These are phyloP conservation scores for Suillus americanus DNA, from an alignment of 768 basidiomycete genomes.

Conservation along the genomic window DNA sequence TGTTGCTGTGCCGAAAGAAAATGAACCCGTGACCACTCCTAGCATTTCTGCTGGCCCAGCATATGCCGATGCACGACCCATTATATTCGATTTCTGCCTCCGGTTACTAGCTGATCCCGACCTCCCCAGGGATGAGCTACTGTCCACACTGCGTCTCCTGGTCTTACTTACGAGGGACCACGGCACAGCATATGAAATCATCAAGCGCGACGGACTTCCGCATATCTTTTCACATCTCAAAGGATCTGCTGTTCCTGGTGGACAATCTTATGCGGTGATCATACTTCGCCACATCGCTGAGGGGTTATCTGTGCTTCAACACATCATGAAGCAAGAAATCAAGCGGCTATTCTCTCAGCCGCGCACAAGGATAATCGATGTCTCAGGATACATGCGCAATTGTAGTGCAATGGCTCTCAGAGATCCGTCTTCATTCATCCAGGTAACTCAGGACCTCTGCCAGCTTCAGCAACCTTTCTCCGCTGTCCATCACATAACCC, in stretches of 20 bases:
- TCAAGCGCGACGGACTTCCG: constrained; percentile 61
- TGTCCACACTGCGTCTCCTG: constrained; percentile 79
- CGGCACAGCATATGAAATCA: constrained; percentile 61
- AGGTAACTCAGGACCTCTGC: constrained; percentile 69
- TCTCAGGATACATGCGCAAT: constrained; percentile 69
- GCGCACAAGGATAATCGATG: constrained; percentile 67
- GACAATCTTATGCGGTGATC: constrained; percentile 81
- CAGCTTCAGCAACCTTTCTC: constrained; percentile 68
- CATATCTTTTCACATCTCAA: constrained; percentile 69
- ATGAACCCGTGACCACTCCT: constrained; percentile 54
- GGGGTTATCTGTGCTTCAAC: constrained; percentile 60
- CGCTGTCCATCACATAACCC: constrained; percentile 53
- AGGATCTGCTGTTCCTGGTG: constrained; percentile 55
- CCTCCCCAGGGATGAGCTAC: constrained; percentile 76
- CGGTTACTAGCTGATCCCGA: constrained; percentile 64
- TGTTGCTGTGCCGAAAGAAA: constrained; percentile 68
- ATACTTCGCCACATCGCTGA: constrained; percentile 94
- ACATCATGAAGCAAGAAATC: constrained; percentile 81
- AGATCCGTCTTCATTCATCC: constrained; percentile 73
- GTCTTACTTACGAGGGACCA: constrained; percentile 82
- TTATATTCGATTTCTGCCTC: constrained; percentile 76
- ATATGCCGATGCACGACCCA: constrained; percentile 58
- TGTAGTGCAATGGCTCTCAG: constrained; percentile 81
- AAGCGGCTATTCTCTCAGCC: constrained; percentile 77
- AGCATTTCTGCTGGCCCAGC: constrained; percentile 58